phyloP scores from a whole-genome alignment of 805 yeast genomes.

The Candida ponderosae region DNA sequence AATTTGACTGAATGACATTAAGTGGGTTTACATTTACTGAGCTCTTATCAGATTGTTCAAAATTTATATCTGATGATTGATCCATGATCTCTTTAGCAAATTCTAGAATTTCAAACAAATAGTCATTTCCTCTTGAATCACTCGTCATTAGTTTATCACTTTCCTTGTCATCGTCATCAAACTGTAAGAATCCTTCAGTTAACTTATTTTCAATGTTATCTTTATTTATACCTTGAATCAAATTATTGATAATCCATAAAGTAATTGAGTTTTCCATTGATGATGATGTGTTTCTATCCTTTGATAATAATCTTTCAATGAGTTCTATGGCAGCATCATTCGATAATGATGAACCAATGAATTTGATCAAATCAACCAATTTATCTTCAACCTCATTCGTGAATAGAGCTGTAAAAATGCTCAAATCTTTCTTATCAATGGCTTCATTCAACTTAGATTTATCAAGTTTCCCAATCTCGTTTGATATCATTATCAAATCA shows the following conservation, averaged over 20 bases:
- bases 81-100: constrained; percentile 36
- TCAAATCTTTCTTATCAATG: constrained; percentile 3
- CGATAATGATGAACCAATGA: constrained; percentile 11
- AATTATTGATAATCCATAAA: constrained; percentile 31
- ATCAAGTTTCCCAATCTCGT: constrained; percentile 4
- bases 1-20: constrained; percentile 12
- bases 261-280: constrained; percentile 17
- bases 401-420: constrained; percentile 14
- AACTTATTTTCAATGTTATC: constrained; percentile 6
- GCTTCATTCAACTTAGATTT: not conserved
- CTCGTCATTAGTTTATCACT: constrained; percentile 5
- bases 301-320: constrained; percentile 15
- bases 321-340: constrained; percentile 7
- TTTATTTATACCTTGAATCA: constrained; percentile 19
- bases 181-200: constrained; percentile 20
- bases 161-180: constrained; percentile 19
- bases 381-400: constrained; percentile 14
- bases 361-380: constrained; percentile 11
- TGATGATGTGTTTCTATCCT: constrained; percentile 4
- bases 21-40: not conserved
- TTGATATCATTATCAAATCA: constrained; percentile 14
- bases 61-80: constrained; percentile 20
- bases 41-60: too few species aligned
- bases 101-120: constrained; percentile 25
- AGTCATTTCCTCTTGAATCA: constrained; percentile 18